Base-by-base conservation (phyloP, 2,329 filamentous ascomycete genomes). In the Microthyrium microscopicum region DNA sequence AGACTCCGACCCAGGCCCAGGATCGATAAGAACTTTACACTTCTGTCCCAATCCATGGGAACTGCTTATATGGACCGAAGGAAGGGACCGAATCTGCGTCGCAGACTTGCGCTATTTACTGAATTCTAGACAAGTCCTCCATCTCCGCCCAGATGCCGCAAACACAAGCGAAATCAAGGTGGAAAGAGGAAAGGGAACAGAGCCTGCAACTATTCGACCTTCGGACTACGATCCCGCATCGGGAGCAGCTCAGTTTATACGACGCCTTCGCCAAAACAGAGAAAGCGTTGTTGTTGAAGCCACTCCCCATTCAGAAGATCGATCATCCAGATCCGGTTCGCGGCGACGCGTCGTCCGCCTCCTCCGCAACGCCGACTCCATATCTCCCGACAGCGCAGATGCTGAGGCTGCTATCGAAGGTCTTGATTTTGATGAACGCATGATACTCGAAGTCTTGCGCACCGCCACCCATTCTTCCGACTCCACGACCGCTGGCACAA, bases 31-130 rank as follows among this genome's bases (percentile, higher is more conserved):
- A 40, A 82, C 84, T 40, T 91, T 95, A 79, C 68, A 77, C 1
- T 98, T 98, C 50, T 84, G 81, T 4, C 85, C 87, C 1, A 79
- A 80, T 2, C 82, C 85, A 1, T 87, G 77, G 62, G 87, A 94
- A 49, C 68, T 98, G 13, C 61, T 98, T 26, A 79, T 91, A 5
- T 95, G 89, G 85, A 81, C 84, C 6, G 89, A 98, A 54, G 81
- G 93, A 46, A 76, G 80, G 41, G 79, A 77, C 3, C 66, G 73
- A 36, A 63, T 85, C 12, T 81, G 78, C 24, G 62, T 87, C 25
- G 77, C 77, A 4, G 81, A 89, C 52, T 57, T 81, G 31, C 68
- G 80, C 20, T 68, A 62, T 43, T 70, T 74, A 16, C 73, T 82
- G 40, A 60, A 66, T 29, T 64, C 70, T 33, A 71, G 75, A 29